Percentiles rank a stretch among this genome's conserved stretches.
Evolutionary conservation across 2,329 filamentous ascomycete genomes (phyloP).

Genomic region (Xylariaceae sp.): DNA sequence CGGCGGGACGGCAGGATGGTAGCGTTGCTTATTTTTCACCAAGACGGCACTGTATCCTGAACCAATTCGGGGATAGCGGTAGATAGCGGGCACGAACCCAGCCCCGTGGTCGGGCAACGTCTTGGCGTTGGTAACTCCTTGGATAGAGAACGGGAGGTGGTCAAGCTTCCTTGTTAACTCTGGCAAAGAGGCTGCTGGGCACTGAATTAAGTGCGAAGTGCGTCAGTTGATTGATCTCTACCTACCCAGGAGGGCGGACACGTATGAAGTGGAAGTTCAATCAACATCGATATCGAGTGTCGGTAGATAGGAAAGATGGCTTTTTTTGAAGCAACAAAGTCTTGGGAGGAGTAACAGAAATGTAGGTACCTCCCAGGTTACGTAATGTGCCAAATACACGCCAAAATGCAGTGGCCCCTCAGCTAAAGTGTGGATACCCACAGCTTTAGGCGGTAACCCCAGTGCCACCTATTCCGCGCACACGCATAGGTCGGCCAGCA

Average conservation of each 20-base stretch:
- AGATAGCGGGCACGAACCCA: slow-evolving; percentile 6
- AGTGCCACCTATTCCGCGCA: too few relatives aligned
- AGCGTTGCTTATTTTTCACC: slow-evolving; percentile 16
- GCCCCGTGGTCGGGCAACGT: slow-evolving; percentile 2
- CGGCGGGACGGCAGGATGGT: slow-evolving; percentile 20
- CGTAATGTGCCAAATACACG: too few relatives aligned
- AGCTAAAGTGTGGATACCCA: too few relatives aligned
- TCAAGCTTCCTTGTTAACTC: neutral
- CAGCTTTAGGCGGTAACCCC: too few relatives aligned
- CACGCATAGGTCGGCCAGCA: too few relatives aligned
- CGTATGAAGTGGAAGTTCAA: neutral
- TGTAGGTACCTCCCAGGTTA: too few relatives aligned
- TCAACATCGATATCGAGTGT: neutral
- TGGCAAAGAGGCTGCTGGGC: neutral
- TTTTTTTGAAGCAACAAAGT: neutral
- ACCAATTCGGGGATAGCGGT: slow-evolving; percentile 26
- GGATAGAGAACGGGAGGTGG: too few relatives aligned
- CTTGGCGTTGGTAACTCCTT: slow-evolving; percentile 13
- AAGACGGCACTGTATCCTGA: slow-evolving; percentile 18
- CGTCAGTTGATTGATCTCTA: neutral
- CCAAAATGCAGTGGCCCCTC: too few relatives aligned
- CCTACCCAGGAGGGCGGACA: neutral
- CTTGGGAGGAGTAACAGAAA: too few relatives aligned
- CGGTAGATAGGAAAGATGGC: neutral
- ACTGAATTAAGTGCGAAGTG: neutral